These are phyloP conservation scores for Sphagnum magellanicum DNA, from an alignment of 228 moss, liverwort and hornwort species.

Conservation along the genomic window DNA sequence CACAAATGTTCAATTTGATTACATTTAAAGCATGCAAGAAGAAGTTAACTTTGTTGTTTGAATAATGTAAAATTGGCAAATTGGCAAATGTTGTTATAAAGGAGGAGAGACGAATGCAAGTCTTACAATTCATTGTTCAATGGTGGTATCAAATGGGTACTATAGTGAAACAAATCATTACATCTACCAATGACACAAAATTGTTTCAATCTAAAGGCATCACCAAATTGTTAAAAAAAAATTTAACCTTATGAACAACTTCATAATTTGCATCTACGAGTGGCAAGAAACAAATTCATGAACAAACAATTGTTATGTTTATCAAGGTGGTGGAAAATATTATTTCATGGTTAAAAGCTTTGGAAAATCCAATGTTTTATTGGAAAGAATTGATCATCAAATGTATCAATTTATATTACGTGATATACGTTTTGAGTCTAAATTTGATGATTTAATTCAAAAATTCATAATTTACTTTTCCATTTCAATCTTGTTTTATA, in stretches of 20 bases:
- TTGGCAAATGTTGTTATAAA: background rate
- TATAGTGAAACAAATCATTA: background rate
- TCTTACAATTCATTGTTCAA: slow-evolving; percentile 2
- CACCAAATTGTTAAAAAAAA: background rate
- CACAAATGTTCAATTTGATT: too few relatives aligned
- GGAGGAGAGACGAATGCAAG: background rate
- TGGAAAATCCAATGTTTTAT: background rate
- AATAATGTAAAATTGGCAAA: background rate
- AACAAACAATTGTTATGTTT: background rate
- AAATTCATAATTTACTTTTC: background rate
- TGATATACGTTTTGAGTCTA: background rate
- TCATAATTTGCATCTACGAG: background rate
- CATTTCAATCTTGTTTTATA: background rate
- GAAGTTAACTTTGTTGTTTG: background rate
- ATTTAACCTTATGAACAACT: background rate
- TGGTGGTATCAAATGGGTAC: background rate
- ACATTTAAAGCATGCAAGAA: background rate
- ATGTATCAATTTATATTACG: background rate
- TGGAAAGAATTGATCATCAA: background rate
- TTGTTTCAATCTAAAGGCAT: background rate
- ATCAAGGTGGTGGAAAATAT: background rate
- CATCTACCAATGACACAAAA: background rate
- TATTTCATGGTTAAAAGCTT: background rate
- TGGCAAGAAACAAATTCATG: background rate
- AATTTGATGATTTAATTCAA: background rate